Percentiles rank a stretch among this genome's conserved stretches.
Conservation (phyloP, 2,329 filamentous ascomycete genomes). For the Pseudogymnoascus sp. region DNA sequence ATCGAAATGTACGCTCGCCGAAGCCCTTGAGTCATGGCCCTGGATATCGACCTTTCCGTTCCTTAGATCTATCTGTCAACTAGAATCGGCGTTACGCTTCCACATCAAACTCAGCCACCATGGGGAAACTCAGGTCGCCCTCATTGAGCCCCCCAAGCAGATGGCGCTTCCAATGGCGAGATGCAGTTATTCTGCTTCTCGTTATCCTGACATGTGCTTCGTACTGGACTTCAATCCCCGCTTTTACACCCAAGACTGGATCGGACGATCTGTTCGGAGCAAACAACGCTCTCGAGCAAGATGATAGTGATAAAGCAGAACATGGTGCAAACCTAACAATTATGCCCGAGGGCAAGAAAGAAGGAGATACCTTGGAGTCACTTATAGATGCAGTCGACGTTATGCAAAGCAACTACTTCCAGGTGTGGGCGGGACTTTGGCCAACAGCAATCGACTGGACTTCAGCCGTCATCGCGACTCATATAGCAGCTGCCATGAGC, state of each 20-base stretch:
- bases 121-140: background rate
- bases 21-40: background rate
- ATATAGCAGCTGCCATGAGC: slow-evolving; percentile 63
- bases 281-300: background rate
- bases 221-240: background rate
- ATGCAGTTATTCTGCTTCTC: background rate
- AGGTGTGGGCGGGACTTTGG: slow-evolving; percentile 72
- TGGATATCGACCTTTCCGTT: background rate
- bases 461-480: slow-evolving; percentile 72
- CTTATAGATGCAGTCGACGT: slow-evolving; percentile 55
- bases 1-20: background rate
- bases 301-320: background rate
- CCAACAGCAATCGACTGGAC: slow-evolving; percentile 90
- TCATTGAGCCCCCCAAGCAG: background rate
- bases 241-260: background rate
- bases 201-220: background rate
- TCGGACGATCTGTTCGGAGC: background rate
- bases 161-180: background rate
- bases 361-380: slow-evolving; percentile 14
- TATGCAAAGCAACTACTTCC: slow-evolving; percentile 73
- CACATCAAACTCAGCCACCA: background rate
- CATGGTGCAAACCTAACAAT: background rate
- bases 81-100: background rate
- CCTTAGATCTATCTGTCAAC: background rate
- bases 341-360: slow-evolving; percentile 10